Evolutionary conservation across 1,139 yeast species (phyloP).

Genomic region (Taphrina betulina): DNA sequence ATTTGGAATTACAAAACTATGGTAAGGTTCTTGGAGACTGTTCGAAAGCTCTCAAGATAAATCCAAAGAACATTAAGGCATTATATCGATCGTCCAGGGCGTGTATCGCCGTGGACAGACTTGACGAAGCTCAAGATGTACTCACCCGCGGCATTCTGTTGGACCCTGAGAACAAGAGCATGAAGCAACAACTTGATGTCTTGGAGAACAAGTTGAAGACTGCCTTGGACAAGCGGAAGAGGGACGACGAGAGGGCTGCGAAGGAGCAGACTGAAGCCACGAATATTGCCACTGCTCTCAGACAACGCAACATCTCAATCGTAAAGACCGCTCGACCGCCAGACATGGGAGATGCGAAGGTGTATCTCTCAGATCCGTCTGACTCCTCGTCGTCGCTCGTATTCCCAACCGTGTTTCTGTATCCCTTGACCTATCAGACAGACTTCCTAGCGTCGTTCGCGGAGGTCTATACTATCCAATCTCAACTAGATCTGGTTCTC

Average conservation of each 20-base stretch:
- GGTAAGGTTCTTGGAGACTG: slow-evolving; percentile 87
- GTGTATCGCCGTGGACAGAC: slow-evolving; percentile 61
- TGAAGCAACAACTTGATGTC: slow-evolving; percentile 41
- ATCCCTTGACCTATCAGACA: slow-evolving; percentile 82
- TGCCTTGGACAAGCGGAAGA: slow-evolving; percentile 43
- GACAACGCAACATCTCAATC: slow-evolving; percentile 16
- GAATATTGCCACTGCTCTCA: slow-evolving; percentile 21
- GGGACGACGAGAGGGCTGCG: slow-evolving; percentile 42
- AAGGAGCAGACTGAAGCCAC: slow-evolving; percentile 40
- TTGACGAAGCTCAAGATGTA: slow-evolving; percentile 70
- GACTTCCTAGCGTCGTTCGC: slow-evolving; percentile 75
- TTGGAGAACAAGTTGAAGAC: slow-evolving; percentile 39
- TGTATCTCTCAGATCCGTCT: slow-evolving; percentile 63
- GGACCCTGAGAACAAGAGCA: slow-evolving; percentile 54
- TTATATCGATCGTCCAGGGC: slow-evolving; percentile 83
- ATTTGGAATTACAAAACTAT: slow-evolving; percentile 77
- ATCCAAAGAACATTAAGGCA: slow-evolving; percentile 76
- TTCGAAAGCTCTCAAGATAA: slow-evolving; percentile 62
- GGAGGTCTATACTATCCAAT: slow-evolving; percentile 58
- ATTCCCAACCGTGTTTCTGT: slow-evolving; percentile 75
- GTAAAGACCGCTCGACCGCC: slow-evolving; percentile 34
- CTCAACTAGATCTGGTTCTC: slow-evolving; percentile 49
- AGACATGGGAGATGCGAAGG: slow-evolving; percentile 41
- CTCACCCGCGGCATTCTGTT: slow-evolving; percentile 61
- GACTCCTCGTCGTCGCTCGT: slow-evolving; percentile 78